Evolutionary conservation across 1,284 basidiomycete genomes (phyloP).

Genomic region (Puccinia novopanici): DNA sequence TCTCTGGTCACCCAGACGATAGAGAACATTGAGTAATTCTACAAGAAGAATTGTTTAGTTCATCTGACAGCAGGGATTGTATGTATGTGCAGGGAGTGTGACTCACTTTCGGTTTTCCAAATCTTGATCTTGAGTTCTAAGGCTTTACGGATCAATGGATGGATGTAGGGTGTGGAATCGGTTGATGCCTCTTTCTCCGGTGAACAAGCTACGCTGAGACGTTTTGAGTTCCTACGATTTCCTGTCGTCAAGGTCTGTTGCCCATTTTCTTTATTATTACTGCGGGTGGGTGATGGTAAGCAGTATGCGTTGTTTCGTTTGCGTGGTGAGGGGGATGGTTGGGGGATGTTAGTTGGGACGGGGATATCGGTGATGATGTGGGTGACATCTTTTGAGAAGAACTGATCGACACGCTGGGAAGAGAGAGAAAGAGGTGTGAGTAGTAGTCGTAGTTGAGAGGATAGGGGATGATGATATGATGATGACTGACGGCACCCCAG

Average conservation of each 20-base stretch:
- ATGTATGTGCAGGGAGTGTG: neutral
- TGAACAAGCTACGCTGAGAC: neutral
- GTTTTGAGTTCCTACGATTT: conserved; percentile 5
- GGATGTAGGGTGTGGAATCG: conserved; percentile 56
- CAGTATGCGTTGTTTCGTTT: conserved; percentile 55
- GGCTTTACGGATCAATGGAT: conserved; percentile 73
- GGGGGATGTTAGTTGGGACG: conserved; percentile 55
- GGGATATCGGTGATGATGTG: conserved; percentile 77
- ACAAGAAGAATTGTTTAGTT: conserved; percentile 22
- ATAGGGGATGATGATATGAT: conserved; percentile 29
- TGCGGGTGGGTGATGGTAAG: conserved; percentile 52
- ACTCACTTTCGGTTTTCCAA: conserved; percentile 77
- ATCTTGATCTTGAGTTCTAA: conserved; percentile 79
- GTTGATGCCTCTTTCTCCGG: neutral
- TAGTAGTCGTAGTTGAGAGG: conserved; percentile 6
- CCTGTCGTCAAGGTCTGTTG: conserved; percentile 30
- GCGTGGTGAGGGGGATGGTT: conserved; percentile 55
- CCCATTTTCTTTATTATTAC: conserved; percentile 69
- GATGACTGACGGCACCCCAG: conserved; percentile 78
- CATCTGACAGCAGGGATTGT: neutral
- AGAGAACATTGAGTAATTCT: conserved; percentile 60
- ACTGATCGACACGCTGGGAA: conserved; percentile 72
- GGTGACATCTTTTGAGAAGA: conserved; percentile 80
- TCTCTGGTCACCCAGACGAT: conserved; percentile 53
- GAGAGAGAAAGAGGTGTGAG: conserved; percentile 40